Evolutionary conservation across 139 green algal genomes (phyloP), one percentile per base, ranked within the genome.

Genomic region (Pedinophyceae sp.): DNA sequence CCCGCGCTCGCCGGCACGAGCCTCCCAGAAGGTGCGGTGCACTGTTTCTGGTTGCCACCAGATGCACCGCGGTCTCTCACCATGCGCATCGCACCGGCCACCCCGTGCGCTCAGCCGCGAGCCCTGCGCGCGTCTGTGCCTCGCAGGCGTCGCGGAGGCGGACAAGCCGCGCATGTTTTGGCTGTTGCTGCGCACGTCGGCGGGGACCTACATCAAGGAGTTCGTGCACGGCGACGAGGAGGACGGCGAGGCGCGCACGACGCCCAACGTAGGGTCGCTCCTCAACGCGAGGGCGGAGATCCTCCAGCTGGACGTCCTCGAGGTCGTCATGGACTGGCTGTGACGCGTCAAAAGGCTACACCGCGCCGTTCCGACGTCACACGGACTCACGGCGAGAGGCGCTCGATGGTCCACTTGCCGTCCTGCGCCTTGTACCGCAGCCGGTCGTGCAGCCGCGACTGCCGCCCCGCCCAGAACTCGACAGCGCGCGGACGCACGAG

Each of bases 201-300:
- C 84, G 10, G 84, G 84, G 18, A 88, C 79, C 2, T 94, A 94
- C 54, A 71, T 94, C 55, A 95, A 96, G 58, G 87, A 96, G 69
- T 93, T 95, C 58, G 76, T 87, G 43, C 75, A 93, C 55, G 77
- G 81, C 6, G 87, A 91, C 62, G 69, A 79, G 23, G 73, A 93
- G 54, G 77, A 80, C 6, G 87, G 89, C 62, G 69, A 79, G 23
- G 82, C 83, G 13, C 58, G 83, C 3, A 89, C 80, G 1, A 24
- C 50, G 16, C 85, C 85, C n/a, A 75, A 63, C 61, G 16, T 94
- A 16, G 70, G 57, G 2, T 59, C 30, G 18, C 38, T 83, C 23
- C 50, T 81, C 6, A 53, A 55, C 4, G 71, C 64, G 29, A 45
- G 70, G 25, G 58, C 68, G 1, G 52, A 72, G 24, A 77, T 80